Evolutionary conservation across 2,329 filamentous ascomycete genomes (phyloP), one percentile per base, ranked within the genome.

Genomic region (Neofusicoccum ribis): DNA sequence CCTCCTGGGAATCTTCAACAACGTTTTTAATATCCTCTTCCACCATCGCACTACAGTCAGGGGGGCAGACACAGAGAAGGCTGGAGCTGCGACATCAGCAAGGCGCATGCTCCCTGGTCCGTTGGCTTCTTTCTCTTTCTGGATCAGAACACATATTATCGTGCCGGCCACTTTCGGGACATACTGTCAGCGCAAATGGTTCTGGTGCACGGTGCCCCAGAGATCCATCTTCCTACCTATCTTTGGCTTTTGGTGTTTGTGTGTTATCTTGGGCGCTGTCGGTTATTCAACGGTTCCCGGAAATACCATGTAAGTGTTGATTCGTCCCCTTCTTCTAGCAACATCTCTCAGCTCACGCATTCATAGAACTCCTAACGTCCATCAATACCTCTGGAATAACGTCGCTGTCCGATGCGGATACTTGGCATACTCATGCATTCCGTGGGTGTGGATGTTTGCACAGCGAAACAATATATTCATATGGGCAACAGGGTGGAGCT

Each of bases 401-500:
- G 79, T 87, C 0, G 85, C 86, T 0, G 87, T 90, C 67, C 83
- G 89, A 9, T 88, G 87, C 0, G 88, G 88, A 0, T 84, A 88
- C 37, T 81, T 91, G 27, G 85, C 86, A 0, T 85, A 88, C 68
- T 85, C 85, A 3, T 89, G 89, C 67, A 81, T 91, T 6, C 86
- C 87, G 0, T 70, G 89, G 2, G 77, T 90, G 0, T 90, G 88
- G 87, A 74, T 91, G 0, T 91, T 91, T 68, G 86, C 85, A 0
- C 85, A 86, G 71, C 81, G 89, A 9, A 91, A 91, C 67, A 90
- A 91, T 60, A 70, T 88, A 0, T 80, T 90, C 15, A 78, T 90
- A 63, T 89, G 86, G 86, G 72, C 87, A 0, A 91, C 89, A 0
- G 88, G 88, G 0, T 91, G 89, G 88, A 86, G 85, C 11, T 90